phyloP scores from a whole-genome alignment of 1,139 yeast genomes.

The Pichia sp. region DNA sequence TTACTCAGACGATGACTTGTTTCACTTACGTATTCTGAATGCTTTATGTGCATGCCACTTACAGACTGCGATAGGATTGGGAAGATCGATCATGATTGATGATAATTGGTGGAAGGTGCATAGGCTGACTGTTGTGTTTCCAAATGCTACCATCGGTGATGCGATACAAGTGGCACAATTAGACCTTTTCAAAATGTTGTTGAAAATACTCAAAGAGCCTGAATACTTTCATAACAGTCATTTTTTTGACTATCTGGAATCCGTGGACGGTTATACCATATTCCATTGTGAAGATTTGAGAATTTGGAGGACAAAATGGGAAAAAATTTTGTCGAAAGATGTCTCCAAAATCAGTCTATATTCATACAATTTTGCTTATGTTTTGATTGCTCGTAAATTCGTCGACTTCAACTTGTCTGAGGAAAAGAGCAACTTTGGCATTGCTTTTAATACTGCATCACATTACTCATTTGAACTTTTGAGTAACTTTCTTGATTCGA shows the following conservation, averaged over 20 bases:
- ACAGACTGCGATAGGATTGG: slow-evolving; percentile 45
- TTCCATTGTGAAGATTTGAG: slow-evolving; percentile 33
- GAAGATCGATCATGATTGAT: slow-evolving; percentile 37
- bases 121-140: slow-evolving; percentile 39
- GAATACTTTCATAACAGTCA: slow-evolving; percentile 4
- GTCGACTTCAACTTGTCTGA: slow-evolving; percentile 14
- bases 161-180: slow-evolving; percentile 46
- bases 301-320: slow-evolving; percentile 43
- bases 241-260: not conserved
- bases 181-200: slow-evolving; percentile 35
- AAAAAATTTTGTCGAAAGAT: slow-evolving; percentile 40
- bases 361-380: slow-evolving; percentile 42
- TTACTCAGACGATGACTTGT: slow-evolving; percentile 39
- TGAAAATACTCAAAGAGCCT: not conserved
- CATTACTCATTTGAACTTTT: slow-evolving; percentile 39
- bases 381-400: slow-evolving; percentile 40
- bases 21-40: slow-evolving; percentile 48
- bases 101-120: slow-evolving; percentile 36
- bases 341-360: slow-evolving; percentile 41
- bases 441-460: slow-evolving; percentile 37
- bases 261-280: slow-evolving; percentile 8
- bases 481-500: slow-evolving; percentile 39
- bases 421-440: not conserved
- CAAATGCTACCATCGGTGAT: slow-evolving; percentile 46
- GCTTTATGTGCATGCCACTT: slow-evolving; percentile 46